Percentiles rank a stretch among this genome's conserved stretches.
Conservation (phyloP, 1,139 yeast species). For the Candida frijolesensis region DNA sequence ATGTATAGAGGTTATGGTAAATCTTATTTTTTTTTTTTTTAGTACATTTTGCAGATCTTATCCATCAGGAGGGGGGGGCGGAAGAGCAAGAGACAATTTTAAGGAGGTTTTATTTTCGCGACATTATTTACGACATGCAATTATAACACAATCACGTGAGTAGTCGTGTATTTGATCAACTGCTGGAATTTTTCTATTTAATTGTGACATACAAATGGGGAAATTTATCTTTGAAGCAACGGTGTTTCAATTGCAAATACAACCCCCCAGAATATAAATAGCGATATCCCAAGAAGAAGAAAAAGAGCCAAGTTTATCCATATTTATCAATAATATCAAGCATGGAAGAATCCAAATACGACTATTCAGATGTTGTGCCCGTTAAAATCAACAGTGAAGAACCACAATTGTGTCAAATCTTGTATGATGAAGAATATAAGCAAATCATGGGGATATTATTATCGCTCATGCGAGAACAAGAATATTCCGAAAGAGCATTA, state of each 20-base stretch:
- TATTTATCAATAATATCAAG: neutral
- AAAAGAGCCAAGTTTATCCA: neutral
- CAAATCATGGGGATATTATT: constrained; percentile 61
- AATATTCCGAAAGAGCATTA: constrained; percentile 71
- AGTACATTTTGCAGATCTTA: neutral
- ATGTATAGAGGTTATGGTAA: neutral
- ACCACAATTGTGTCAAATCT: constrained; percentile 68
- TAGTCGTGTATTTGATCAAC: neutral
- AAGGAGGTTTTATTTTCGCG: neutral
- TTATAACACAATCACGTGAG: neutral
- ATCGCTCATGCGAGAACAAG: constrained; percentile 61
- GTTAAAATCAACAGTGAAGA: constrained; percentile 47
- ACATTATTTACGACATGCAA: neutral
- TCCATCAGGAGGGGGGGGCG: neutral
- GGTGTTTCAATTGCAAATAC: neutral
- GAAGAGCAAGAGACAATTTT: neutral
- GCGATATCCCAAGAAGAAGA: neutral
- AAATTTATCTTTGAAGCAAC: neutral
- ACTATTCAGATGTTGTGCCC: constrained; percentile 44
- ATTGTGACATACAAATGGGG: constrained; percentile 1
- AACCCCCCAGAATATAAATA: neutral
- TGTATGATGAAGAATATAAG: constrained; percentile 74
- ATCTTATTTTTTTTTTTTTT: neutral
- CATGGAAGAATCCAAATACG: constrained; percentile 16
- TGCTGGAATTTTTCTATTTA: neutral